phyloP scores from a whole-genome alignment of 768 basidiomycete genomes.

The Brasilioporus rufonigricans region DNA sequence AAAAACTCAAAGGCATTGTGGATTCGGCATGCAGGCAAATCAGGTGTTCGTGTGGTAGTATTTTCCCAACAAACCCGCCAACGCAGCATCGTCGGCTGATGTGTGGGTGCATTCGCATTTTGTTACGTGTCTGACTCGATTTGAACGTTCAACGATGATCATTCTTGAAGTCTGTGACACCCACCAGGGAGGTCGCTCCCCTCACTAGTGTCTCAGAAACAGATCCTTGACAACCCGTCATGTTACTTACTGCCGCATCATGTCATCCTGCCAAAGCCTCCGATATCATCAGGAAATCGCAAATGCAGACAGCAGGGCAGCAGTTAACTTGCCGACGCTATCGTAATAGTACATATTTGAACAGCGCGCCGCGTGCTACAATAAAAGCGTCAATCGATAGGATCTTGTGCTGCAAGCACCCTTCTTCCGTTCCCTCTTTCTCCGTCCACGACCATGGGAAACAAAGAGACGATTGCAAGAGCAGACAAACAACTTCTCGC shows the following conservation, averaged over 20 bases:
- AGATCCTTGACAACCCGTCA: neutral
- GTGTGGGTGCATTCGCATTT: too few species aligned
- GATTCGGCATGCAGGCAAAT: too few species aligned
- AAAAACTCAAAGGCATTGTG: too few species aligned
- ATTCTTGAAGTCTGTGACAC: too few species aligned
- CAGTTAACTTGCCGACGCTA: neutral
- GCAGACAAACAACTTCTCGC: slow-evolving; percentile 35
- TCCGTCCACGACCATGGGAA: slow-evolving; percentile 11
- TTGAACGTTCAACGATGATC: too few species aligned
- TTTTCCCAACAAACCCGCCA: too few species aligned
- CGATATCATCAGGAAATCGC: neutral
- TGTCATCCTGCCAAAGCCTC: neutral
- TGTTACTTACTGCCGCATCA: too few species aligned
- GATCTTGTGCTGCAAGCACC: neutral
- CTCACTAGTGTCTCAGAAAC: too few species aligned
- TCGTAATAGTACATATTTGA: neutral
- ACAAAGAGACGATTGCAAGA: slow-evolving; percentile 1
- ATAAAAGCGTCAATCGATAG: neutral
- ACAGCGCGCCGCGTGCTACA: neutral
- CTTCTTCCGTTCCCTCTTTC: neutral
- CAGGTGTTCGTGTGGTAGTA: too few species aligned
- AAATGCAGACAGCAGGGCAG: neutral
- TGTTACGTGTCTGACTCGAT: too few species aligned
- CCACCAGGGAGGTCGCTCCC: too few species aligned
- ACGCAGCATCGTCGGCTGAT: neutral